phyloP scores from a whole-genome alignment of 2,329 filamentous ascomycete genomes.

The Alternaria hordeiaustralica region DNA sequence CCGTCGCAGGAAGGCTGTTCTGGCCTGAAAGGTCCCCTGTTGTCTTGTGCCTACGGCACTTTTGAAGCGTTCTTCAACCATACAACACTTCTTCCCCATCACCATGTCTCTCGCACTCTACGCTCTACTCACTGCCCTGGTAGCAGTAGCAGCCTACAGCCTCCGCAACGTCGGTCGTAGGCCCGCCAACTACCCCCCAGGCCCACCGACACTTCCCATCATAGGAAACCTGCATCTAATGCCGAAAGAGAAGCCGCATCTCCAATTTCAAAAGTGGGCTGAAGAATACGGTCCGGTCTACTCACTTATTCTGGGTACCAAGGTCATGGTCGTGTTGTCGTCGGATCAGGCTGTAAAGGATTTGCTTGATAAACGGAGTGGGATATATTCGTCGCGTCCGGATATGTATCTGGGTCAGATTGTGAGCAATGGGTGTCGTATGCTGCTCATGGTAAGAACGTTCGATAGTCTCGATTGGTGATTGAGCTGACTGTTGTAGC shows the following conservation, averaged over 20 bases:
- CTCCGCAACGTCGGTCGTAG: constrained; percentile 30
- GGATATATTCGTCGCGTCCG: constrained; percentile 58
- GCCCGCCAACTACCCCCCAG: constrained; percentile 54
- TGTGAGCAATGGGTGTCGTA: constrained; percentile 13
- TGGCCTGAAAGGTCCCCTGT: not conserved
- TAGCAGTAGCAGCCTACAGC: constrained; percentile 4
- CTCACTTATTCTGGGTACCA: constrained; percentile 59
- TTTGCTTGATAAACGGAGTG: constrained; percentile 58
- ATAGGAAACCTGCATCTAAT: constrained; percentile 61
- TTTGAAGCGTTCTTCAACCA: not conserved
- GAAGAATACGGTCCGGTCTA: constrained; percentile 60
- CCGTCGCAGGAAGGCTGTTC: not conserved
- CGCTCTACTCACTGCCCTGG: not conserved
- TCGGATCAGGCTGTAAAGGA: constrained; percentile 58
- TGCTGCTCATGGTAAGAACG: constrained; percentile 20
- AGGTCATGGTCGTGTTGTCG: constrained; percentile 56
- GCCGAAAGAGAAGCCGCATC: constrained; percentile 51
- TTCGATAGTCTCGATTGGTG: rapidly evolving
- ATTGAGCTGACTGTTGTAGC: not conserved
- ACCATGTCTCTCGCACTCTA: constrained; percentile 8
- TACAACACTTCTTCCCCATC: not conserved
- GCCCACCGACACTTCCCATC: constrained; percentile 59
- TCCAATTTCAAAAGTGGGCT: constrained; percentile 62
- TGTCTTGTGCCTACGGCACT: no score
- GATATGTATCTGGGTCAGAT: constrained; percentile 30